Base-by-base conservation (phyloP, 163 green algal species). In the Volvox carteri region DNA sequence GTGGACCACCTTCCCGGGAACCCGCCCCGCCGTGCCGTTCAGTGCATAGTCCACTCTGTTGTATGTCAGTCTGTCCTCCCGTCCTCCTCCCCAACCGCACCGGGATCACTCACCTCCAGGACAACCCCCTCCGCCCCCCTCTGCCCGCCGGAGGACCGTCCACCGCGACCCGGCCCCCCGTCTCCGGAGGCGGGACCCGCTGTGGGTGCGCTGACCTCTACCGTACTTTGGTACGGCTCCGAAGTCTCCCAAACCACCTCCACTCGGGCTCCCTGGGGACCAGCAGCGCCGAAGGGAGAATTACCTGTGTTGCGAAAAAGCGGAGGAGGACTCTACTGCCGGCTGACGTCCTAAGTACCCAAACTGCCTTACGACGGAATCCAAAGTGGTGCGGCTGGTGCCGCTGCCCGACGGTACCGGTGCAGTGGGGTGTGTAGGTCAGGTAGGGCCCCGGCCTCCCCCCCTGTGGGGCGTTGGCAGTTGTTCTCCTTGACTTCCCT, bases 201-300 rank as follows among this genome's bases (percentile, higher is more conserved):
- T 5, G 58, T 7, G 3, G 50, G 23, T 39, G 65, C 77, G n/a
- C 19, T 42, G 62, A 78, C 58, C 28, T 93, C 83, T 4, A 93
- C 14, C 1, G 85, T 86, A 18, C 79, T 78, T 68, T 93, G 56
- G 85, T 96, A 96, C 0, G 92, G 94, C 86, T 92, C 33, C 33
- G 25, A n/a, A 2, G 89, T 96, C n/a, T 93, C 50, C 90, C 90
- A 93, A 1, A 83, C 18, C 2, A 96, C 68, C 79, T 93, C 89
- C 39, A 95, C 93, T 0, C 11, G 65, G 0, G 41, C 67, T 2
- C 73, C 91, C 85, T 92, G 78, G 30, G n/a, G 16, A 39, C 30
- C 30, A 58, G 12, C 12, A 58, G 50, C 12, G 50, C 12, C 50
- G 50, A 58, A 25, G 50, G 50, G 12, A 58, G 50, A n/a, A n/a